Evolutionary conservation across 345 rosid genomes (phyloP).

Genomic region (Lumnitzera racemosa): DNA sequence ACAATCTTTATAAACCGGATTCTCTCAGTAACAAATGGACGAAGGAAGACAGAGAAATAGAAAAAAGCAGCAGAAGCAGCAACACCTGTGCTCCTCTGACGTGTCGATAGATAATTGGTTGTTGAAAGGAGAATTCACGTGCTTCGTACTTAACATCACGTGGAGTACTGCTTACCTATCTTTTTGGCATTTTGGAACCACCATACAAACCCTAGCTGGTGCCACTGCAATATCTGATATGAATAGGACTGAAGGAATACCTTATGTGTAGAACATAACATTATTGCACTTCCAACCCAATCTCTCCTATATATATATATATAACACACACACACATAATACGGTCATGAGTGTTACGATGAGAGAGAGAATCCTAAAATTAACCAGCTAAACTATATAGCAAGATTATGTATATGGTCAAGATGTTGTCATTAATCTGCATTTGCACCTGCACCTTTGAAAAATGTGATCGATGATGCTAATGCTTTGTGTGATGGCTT

Average conservation of each 20-base stretch:
- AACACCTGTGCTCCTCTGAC: slow-evolving; percentile 1
- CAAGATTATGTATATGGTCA: background rate
- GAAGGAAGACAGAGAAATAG: background rate
- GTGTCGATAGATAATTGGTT: slow-evolving; percentile 12
- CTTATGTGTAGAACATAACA: no score
- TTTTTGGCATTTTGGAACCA: no score
- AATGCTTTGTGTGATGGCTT: background rate
- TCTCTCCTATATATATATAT: no score
- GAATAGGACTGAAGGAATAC: no score
- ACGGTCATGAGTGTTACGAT: no score
- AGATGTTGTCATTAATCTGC: slow-evolving; percentile 31
- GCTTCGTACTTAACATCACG: slow-evolving; percentile 14
- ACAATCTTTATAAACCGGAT: no score
- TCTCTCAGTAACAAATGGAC: no score
- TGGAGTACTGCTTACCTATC: background rate
- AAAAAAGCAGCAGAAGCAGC: background rate
- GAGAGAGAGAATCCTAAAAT: no score
- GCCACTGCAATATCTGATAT: no score
- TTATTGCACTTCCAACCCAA: no score
- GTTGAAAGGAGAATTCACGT: slow-evolving; percentile 8
- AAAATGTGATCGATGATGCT: background rate
- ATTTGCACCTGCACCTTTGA: slow-evolving; percentile 45
- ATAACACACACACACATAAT: no score
- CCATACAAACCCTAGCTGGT: no score
- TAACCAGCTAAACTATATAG: background rate